Base-by-base conservation (phyloP, 2,329 filamentous ascomycete species). In the Chaetomium globosum region DNA sequence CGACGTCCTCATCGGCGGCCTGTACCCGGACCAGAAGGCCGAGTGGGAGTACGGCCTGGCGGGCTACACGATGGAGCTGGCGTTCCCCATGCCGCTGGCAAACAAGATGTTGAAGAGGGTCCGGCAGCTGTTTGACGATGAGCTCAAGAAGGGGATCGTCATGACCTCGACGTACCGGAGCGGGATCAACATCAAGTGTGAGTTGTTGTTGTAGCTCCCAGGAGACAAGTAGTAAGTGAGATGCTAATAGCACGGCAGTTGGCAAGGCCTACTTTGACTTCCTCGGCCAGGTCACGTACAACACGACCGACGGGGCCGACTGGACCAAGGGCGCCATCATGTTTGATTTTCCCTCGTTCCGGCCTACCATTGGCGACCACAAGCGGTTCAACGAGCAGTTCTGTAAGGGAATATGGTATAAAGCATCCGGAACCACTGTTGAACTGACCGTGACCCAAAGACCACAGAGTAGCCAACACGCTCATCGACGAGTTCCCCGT, bases 311-410 rank as follows among this genome's bases (percentile, higher is more conserved):
- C 63, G 79, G 79, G 4, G 79, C 76, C 53, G 82, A 83, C 70
- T 83, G 80, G 80, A 75, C 71, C 59, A 78, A 82, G 71, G 82
- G 81, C 2, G 77, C 79, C 23, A 82, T 84, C 70, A 84, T 83
- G 82, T 81, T 84, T 67, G 82, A 84, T 69, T 84, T 83, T 68
- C 82, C 82, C 2, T 78, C 74, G 23, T 84, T 80, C 71, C 76
- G 79, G 59, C 81, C 82, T 0, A 77, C 71, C 2, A 70, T 77
- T 9, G 82, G 81, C 1, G 80, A 83, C 62, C 72, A 78, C 4
- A 73, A 77, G 71, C 77, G 81, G 54, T 83, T 79, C 68, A 83
- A 83, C 63, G 81, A 82, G 72, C 75, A 77, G 3, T 84, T 83
- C 60, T 84, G 80, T 82, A 69, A 74, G 77, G 73, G 10, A 26